Base-by-base conservation (phyloP, 129 eudicot genomes). In the Saposhnikovia divaricata region DNA sequence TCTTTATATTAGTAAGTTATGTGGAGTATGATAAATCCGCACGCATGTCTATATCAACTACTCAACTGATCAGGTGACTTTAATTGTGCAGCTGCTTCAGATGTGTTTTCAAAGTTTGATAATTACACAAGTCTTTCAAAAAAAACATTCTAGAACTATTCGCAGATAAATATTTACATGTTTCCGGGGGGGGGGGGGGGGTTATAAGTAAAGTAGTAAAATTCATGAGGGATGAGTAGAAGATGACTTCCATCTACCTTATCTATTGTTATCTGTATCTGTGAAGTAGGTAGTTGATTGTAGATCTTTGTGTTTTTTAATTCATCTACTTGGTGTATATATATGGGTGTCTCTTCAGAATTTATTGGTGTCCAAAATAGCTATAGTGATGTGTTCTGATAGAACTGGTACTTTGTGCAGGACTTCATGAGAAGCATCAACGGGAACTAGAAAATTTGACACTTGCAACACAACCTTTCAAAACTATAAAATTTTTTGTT, bases 401-500 rank as follows among this genome's bases (percentile, higher is more conserved):
- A 44, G 48, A 45, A 65, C 76, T 84, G 14, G 8, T 80, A 6
- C 70, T 81, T 72, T 45, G 57, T 92, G 85, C 88, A 95, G 98
- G 86, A 72, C 86, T 89, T 86, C 91, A 79, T 72, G 89, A 77
- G 78, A 89, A 85, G 90, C 96, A 91, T 81, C 86, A 89, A 76
- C 88, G 81, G 75, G 97, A 95, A 77, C 83, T 95, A 51, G 92
- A 95, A 55, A 83, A 85, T 82, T 84, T 95, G 90, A 87, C 93
- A 45, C 84, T 95, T 72, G 78, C 84, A 37, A 76, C 91, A 75
- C 92, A 95, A 48, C 98, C 98, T 86, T 79, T 89, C 16, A 87
- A 84, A 86, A 95, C 98, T 46, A 63, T 85, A 57, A 92, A 87
- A 84, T 90, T 92, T 83, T 95, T 95, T 77, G 63, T 74, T 84